phyloP scores from a whole-genome alignment of 768 basidiomycete species.

The Suillus americanus region DNA sequence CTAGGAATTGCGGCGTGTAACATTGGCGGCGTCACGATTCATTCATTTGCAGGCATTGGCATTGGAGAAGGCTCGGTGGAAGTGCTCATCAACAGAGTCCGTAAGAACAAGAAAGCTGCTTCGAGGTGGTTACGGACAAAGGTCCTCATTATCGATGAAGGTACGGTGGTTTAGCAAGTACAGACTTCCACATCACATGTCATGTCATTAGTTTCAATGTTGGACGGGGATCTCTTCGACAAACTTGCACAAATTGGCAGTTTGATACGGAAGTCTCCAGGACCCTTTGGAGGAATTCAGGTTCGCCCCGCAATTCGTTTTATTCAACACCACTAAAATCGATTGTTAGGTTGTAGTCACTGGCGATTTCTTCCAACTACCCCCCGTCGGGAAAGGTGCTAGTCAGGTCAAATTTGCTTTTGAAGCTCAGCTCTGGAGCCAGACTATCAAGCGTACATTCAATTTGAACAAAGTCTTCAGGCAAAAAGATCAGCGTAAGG shows the following conservation, averaged over 20 bases:
- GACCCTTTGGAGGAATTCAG: constrained; percentile 95
- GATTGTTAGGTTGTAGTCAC: constrained; percentile 75
- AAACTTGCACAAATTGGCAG: constrained; percentile 77
- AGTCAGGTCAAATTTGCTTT: constrained; percentile 81
- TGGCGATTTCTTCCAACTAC: constrained; percentile 98
- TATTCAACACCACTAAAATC: not conserved
- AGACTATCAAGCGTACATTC: constrained; percentile 76
- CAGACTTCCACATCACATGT: not conserved
- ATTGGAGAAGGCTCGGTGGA: constrained; percentile 69
- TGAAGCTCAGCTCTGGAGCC: constrained; percentile 78
- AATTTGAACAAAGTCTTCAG: constrained; percentile 96
- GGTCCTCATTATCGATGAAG: constrained; percentile 83
- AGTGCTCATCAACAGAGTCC: constrained; percentile 62
- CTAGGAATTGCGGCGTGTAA: constrained; percentile 94
- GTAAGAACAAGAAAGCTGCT: constrained; percentile 81
- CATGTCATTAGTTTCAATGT: constrained; percentile 81
- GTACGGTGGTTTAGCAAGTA: constrained; percentile 34
- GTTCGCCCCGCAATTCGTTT: constrained; percentile 33
- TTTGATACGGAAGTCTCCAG: constrained; percentile 54
- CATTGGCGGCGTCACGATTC: constrained; percentile 92
- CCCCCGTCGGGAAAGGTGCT: constrained; percentile 77
- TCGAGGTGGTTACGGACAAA: constrained; percentile 82
- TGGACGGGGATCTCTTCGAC: constrained; percentile 91
- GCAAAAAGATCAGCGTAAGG: constrained; percentile 84
- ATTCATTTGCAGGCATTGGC: constrained; percentile 95